phyloP scores from a whole-genome alignment of 345 rosid species.

The Raphanus raphanistrum region DNA sequence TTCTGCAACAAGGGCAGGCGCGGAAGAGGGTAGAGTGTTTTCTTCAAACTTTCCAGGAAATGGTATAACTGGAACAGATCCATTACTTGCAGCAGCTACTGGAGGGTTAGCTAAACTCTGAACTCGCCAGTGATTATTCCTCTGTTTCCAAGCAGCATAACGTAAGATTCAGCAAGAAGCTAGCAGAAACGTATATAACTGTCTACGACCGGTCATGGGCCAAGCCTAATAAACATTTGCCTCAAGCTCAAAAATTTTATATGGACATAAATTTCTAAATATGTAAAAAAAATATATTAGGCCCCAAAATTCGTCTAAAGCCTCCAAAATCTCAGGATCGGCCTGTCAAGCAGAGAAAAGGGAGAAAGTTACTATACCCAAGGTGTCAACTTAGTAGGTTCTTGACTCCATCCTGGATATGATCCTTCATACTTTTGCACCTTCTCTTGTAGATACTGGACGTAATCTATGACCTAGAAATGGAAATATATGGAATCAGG shows the following conservation, averaged over 20 bases:
- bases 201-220: too few relatives aligned
- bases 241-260: too few relatives aligned
- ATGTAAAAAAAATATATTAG: too few relatives aligned
- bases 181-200: neutral
- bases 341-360: neutral
- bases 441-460: constrained; percentile 78
- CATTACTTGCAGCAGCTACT: constrained; percentile 62
- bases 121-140: constrained; percentile 93
- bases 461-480: constrained; percentile 84
- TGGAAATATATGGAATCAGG: neutral
- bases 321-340: too few relatives aligned
- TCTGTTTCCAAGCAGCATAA: constrained; percentile 50
- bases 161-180: neutral
- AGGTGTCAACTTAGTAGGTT: constrained; percentile 77
- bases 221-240: too few relatives aligned
- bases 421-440: constrained; percentile 83
- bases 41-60: constrained; percentile 77
- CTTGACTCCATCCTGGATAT: constrained; percentile 80
- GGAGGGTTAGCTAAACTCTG: constrained; percentile 64
- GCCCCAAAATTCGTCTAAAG: too few relatives aligned
- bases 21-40: constrained; percentile 38
- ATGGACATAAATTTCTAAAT: too few relatives aligned
- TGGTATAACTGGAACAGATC: constrained; percentile 62
- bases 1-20: constrained; percentile 46
- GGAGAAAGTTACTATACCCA: constrained; percentile 57